A percentile compares a stretch with the other conserved stretches of the same genome.
Conservation (phyloP, 2,329 filamentous ascomycete genomes). For the Aspergillus fumigatiaffinis region DNA sequence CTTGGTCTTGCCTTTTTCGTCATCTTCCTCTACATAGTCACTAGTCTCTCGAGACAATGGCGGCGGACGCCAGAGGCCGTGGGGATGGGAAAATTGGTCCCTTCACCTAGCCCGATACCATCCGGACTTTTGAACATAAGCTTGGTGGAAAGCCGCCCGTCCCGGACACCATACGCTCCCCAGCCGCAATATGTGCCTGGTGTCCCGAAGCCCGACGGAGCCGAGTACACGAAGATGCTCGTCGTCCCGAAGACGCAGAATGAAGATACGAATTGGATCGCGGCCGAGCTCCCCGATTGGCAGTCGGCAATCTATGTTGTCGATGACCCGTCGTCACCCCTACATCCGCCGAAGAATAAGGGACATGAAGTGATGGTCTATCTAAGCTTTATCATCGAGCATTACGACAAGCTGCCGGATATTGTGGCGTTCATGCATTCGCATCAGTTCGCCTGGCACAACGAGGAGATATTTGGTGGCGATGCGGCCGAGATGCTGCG, state of each 20-base stretch:
- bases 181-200: constrained; percentile 32
- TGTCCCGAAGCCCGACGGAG: constrained; percentile 41
- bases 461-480: constrained; percentile 51
- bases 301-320: constrained; percentile 49
- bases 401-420: constrained; percentile 57
- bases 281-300: constrained; percentile 48
- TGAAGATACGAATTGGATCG: constrained; percentile 55
- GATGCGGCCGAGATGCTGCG: constrained; percentile 50
- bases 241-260: constrained; percentile 51
- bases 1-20: constrained; percentile 31
- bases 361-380: constrained; percentile 62
- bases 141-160: constrained; percentile 3
- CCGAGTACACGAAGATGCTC: constrained; percentile 51
- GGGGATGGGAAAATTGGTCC: constrained; percentile 33
- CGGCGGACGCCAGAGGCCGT: constrained; percentile 31
- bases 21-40: constrained; percentile 26
- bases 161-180: constrained; percentile 24
- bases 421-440: constrained; percentile 59
- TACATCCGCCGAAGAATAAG: constrained; percentile 56
- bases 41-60: constrained; percentile 32
- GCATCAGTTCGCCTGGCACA: constrained; percentile 57
- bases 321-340: constrained; percentile 47
- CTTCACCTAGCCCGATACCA: constrained; percentile 10
- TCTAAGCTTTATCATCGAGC: constrained; percentile 60
- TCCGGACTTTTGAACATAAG: constrained; percentile 15